Evolutionary conservation across 257 asterid genomes (phyloP), one percentile per base, ranked within the genome.

Genomic region (Solanum etuberosum): DNA sequence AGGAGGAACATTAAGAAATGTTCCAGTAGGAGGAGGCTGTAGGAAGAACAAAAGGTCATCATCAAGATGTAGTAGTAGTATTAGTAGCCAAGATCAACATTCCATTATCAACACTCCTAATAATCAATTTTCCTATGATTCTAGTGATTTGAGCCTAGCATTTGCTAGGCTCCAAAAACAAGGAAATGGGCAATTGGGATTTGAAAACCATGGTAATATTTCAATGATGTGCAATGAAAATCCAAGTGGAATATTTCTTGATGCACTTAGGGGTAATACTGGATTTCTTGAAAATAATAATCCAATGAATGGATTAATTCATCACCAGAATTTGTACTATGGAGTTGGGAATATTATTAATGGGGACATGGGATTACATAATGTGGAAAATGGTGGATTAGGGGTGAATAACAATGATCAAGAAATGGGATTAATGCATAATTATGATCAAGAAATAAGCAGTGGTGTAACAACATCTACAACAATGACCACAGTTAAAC

Each of bases 1-100:
- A 87, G 98, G 99, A 18, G 99, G 99, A 13, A 96, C 98, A 65
- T 87, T 96, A 86, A 83, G 99, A 20, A 96, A 96, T 76, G 98
- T 96, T n/a, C 99, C 98, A 2, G 98, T 96, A 6, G 99, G 99
- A 27, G 99, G 99, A 8, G 98, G 98, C 59, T 96, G 98, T 88
- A 85, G 99, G 87, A 92, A 90, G 82, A 96, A 95, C 97, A 93
- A 90, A 43, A 82, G 98, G 11, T 91, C 96, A 0, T 92, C 95
- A 37, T 93, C 98, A 4, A 90, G 95, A 37, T n/a, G n/a, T n/a
- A 90, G 90, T 87, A 86, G 93, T 35, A 80, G 20, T 87, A 86
- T 93, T 32, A 80, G 11, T 29, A 88, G 71, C 86, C 96, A 92
- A 34, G 96, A 93, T 31, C 77, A 70, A 32, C 42, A 84, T 25